Conservation (phyloP, 306 rosid genomes). For the Pterocarpus macrocarpus region DNA sequence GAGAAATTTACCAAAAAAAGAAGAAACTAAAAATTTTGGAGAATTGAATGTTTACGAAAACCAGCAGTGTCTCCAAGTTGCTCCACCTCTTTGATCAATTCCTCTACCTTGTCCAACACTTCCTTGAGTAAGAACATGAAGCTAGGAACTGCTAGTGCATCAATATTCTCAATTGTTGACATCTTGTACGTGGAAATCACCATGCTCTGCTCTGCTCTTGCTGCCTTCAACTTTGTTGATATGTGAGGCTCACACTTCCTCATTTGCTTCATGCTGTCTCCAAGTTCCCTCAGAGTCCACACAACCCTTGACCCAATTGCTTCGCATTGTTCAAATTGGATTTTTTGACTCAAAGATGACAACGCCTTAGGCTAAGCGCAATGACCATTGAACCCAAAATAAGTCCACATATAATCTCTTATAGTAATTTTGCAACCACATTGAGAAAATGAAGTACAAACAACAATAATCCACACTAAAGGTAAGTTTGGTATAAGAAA, state of each 20-base stretch:
- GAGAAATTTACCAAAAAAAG: no score
- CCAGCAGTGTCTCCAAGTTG: constrained; percentile 65
- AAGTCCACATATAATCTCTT: neutral
- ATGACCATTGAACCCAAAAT: constrained; percentile 1
- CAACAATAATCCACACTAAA: no score
- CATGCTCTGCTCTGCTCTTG: constrained; percentile 53
- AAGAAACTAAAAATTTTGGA: no score
- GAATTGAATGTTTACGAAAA: constrained; percentile 45
- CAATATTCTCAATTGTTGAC: constrained; percentile 45
- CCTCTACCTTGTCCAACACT: constrained; percentile 69
- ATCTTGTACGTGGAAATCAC: constrained; percentile 45
- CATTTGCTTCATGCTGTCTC: constrained; percentile 69
- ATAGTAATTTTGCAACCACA: no score
- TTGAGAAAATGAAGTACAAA: no score
- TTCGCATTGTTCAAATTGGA: constrained; percentile 55
- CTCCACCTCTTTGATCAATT: constrained; percentile 68
- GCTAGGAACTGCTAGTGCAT: constrained; percentile 56
- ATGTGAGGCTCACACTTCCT: constrained; percentile 51
- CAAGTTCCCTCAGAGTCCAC: constrained; percentile 65
- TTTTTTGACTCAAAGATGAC: constrained; percentile 37
- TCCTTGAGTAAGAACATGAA: constrained; percentile 61
- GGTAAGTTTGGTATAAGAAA: no score
- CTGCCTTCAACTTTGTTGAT: constrained; percentile 55
- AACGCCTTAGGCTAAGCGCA: constrained; percentile 41
- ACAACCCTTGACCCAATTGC: constrained; percentile 60